Evolutionary conservation across 2,329 filamentous ascomycete genomes (phyloP), one percentile per base, ranked within the genome.

Genomic region (Curvularia verruculosa): DNA sequence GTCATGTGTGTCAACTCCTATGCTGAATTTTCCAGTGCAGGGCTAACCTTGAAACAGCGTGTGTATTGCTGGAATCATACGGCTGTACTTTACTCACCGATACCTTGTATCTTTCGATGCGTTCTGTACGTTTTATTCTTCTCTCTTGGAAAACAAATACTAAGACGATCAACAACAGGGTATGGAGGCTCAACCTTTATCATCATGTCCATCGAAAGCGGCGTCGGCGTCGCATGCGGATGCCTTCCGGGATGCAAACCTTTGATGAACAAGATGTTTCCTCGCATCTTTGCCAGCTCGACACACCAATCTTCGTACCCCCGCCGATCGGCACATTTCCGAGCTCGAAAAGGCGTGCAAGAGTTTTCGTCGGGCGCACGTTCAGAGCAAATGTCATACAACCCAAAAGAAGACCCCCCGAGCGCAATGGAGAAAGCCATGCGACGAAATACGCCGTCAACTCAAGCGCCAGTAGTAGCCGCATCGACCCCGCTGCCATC

Each of bases 181-280:
- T 56, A 74, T 28, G 72, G 69, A n/a, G 64, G 64, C 8, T 60
- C 60, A 9, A 60, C 66, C 19, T 73, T 67, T 50, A 61, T 68
- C 43, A 65, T 73, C 44, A 63, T 69, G 49, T 67, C 64, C 1
- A 59, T 72, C 23, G 73, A 75, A 52, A 61, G 60, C 36, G 63
- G 67, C 37, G 26, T 71, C 3, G 73, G 69, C n/a, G 70, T 75
- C 7, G 63, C 65, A 8, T 74, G 70, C 41, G 72, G 71, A 29
- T 75, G 69, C 36, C 65, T 75, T 3, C 71, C 71, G 1, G 67
- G 67, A 31, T 70, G 67, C 59, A 75, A 74, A 52, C 73, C 73
- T 3, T 59, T 75, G 8, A 56, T 75, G 54, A 66, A 67, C 43
- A 50, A 48, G 12, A 26, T 71, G 18, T 67, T 69, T 37, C 72